Percentiles rank a stretch among this genome's conserved stretches.
These are phyloP conservation scores for Globisporangium cylindrosporum DNA, from an alignment of 352 stramenopile species.

Conservation along the genomic window DNA sequence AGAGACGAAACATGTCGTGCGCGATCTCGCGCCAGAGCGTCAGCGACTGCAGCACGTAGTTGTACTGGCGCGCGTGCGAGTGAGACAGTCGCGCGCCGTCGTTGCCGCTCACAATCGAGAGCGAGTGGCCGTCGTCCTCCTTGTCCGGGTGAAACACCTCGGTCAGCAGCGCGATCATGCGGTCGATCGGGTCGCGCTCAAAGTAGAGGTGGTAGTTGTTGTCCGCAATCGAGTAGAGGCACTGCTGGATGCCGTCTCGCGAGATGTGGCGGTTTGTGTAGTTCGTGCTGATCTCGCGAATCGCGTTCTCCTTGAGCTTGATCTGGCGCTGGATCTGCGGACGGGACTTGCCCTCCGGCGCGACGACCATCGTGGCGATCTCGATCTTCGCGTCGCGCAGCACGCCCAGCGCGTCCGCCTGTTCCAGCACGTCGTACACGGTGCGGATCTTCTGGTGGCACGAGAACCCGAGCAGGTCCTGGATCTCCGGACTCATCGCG, in stretches of 20 bases:
- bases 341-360: constrained; percentile 87
- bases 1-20: constrained; percentile 97
- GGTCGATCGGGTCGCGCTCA: constrained; percentile 95
- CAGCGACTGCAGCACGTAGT: constrained; percentile 95
- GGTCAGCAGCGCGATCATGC: constrained; percentile 90
- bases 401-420: constrained; percentile 64
- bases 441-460: constrained; percentile 83
- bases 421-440: constrained; percentile 87
- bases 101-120: constrained; percentile 92
- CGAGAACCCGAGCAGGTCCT: constrained; percentile 86
- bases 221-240: constrained; percentile 95
- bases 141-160: constrained; percentile 84
- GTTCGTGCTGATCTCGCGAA: constrained; percentile 81
- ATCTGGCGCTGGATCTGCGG: constrained; percentile 91
- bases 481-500: constrained; percentile 77
- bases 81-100: constrained; percentile 93
- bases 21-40: constrained; percentile 95
- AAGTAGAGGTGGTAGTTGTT: constrained; percentile 98
- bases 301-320: constrained; percentile 90
- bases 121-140: constrained; percentile 71
- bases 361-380: constrained; percentile 93
- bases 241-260: constrained; percentile 91
- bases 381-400: constrained; percentile 89
- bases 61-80: constrained; percentile 93
- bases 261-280: constrained; percentile 52